Base-by-base conservation (phyloP, 305 asterid genomes). In the Euphrasia arctica region DNA sequence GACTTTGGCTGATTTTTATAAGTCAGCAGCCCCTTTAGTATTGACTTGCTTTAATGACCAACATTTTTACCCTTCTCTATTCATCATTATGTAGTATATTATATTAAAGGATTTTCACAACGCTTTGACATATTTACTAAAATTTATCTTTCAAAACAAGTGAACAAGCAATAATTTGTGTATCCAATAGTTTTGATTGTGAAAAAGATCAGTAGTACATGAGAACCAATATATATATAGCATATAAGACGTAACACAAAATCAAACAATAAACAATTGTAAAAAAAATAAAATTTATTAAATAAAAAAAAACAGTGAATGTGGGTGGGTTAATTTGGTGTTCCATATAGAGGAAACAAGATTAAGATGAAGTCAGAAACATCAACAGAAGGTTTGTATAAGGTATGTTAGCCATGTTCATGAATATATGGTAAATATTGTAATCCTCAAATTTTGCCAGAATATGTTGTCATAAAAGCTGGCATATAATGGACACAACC, bases 311-410 rank as follows among this genome's bases (percentile, higher is more conserved):
- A 36, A 9, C 41, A 54, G 66, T 18, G 63, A 47, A 74, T 65
- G 77, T n/a, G 77, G 68, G 66, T 68, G 77, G 63, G 60, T 71
- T 36, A 45, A 60, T 60, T 56, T 67, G 5, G 5, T 70, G 86
- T 77, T 76, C 47, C 75, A 56, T 71, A 70, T 63, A 59, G 10
- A 68, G 82, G 84, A 71, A 72, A 73, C 86, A 72, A 76, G 69
- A 60, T 66, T 12, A 56, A 64, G 67, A 51, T 54, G 12, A 67
- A 58, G 72, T 72, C 78, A 79, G 83, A 55, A 59, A 72, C 74
- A 64, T 6, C 36, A 57, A 31, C 22, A 29, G 22, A 3, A 3
- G 36, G 15, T 39, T 9, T 11, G 42, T 49, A 42, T 60, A 68
- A 50, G 15, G 54, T n/a, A 15, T 77, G 74, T 60, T 52, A 54